These are phyloP conservation scores for Lasiodiplodia hormozganensis DNA, from an alignment of 2,329 filamentous ascomycete genomes.

Conservation along the genomic window DNA sequence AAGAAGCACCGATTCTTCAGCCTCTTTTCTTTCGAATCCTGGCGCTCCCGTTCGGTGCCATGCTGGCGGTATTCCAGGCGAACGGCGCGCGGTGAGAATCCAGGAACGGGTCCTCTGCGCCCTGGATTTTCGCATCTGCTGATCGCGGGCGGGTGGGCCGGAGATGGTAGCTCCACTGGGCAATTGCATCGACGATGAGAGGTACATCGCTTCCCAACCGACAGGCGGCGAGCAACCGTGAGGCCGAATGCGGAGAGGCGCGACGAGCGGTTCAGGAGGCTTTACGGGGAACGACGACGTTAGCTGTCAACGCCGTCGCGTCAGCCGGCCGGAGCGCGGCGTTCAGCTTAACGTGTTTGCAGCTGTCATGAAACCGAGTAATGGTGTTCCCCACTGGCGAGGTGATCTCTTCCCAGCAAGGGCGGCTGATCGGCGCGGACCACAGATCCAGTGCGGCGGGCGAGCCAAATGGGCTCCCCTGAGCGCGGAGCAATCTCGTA, in stretches of 20 bases:
- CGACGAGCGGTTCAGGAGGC: background rate
- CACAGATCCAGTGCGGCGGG: background rate
- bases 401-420: constrained; percentile 3
- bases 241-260: background rate
- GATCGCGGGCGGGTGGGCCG: background rate
- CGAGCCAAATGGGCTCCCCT: background rate
- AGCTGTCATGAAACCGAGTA: background rate
- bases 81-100: background rate
- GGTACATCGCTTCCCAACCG: background rate
- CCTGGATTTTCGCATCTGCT: background rate
- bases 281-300: background rate
- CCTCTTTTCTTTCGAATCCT: background rate
- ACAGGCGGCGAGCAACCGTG: background rate
- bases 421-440: background rate
- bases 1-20: no score
- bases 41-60: background rate
- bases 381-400: background rate
- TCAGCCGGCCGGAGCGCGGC: background rate
- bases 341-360: background rate
- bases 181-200: background rate
- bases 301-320: constrained; percentile 20
- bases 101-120: background rate
- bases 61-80: background rate
- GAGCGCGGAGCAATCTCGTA: background rate
- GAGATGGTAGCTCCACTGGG: background rate